Evolutionary conservation across 2,329 filamentous ascomycete genomes (phyloP), one percentile per base, ranked within the genome.

Genomic region (Colletotrichum sp.): DNA sequence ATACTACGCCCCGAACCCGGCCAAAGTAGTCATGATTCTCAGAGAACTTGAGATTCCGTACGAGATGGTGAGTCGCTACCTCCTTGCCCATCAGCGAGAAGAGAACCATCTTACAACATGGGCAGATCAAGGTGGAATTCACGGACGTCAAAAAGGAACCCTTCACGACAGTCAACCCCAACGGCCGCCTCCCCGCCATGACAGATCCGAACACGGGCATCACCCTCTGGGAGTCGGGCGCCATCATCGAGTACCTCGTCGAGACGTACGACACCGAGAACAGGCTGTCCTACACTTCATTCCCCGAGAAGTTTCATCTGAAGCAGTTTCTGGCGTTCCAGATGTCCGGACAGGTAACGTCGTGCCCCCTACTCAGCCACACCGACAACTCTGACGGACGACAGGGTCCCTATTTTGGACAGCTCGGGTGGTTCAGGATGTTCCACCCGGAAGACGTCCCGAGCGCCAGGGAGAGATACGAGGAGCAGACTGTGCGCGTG

Each of bases 391-490:
- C 24, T 36, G n/a, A 64, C 60, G 21, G 32, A 39, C 1, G 21
- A 3, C 84, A 88, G 78, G 87, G 85, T 1, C 87, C 86, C 0
- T 89, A 88, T 77, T 88, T 80, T 60, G 87, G 87, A 6, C 85
- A 88, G 77, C 76, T 75, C 4, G 78, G 70, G 9, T 86, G 85
- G 84, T 88, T 88, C 80, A 59, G 30, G 16, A 70, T 78, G 8
- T 74, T 61, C 75, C 80, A 83, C 69, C 77, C 76, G 2, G 82
- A 83, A 43, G 72, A 81, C 15, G 70, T 83, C 13, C 80, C 79
- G 12, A 79, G 77, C 7, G 82, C 82, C 69, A 82, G 80, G 77
- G 77, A 81, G 39, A 80, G 83, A 9, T 85, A 85, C 77, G 48
- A 24, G 4, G 79, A 82, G 39, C 79, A 85, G 77, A 78, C 78